Percentiles rank a stretch among this genome's conserved stretches.
Evolutionary conservation across 331 rosid species (phyloP).

Genomic region (Pyrus hybrid): DNA sequence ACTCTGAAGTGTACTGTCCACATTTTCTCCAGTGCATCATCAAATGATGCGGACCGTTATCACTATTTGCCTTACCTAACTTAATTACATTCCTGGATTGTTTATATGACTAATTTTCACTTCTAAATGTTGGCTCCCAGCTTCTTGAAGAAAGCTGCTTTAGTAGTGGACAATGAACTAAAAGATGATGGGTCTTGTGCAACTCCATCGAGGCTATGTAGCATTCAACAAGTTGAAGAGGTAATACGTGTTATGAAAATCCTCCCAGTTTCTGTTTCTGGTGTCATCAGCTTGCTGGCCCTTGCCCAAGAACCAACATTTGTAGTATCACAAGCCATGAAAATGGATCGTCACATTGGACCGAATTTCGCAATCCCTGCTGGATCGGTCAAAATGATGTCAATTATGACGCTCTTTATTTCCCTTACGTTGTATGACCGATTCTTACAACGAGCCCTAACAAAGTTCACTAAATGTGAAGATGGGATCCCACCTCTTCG

Average conservation of each 20-base stretch:
- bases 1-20: no score
- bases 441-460: constrained; percentile 6
- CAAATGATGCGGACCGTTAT: no score
- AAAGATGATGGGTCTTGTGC: constrained; percentile 14
- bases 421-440: constrained; percentile 18
- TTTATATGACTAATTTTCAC: background rate
- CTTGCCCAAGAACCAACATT: constrained; percentile 11
- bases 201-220: constrained; percentile 33
- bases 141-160: constrained; percentile 39
- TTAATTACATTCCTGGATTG: no score
- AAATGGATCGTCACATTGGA: constrained; percentile 43
- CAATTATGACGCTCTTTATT: constrained; percentile 5
- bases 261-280: constrained; percentile 31
- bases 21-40: no score
- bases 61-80: no score
- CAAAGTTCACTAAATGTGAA: constrained; percentile 7
- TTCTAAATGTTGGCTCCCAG: constrained; percentile 5
- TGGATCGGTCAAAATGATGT: constrained; percentile 25
- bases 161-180: constrained; percentile 20
- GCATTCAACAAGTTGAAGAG: constrained; percentile 43
- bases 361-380: constrained; percentile 15
- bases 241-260: constrained; percentile 19
- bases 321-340: constrained; percentile 25
- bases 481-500: constrained; percentile 18
- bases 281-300: constrained; percentile 20